phyloP scores from a whole-genome alignment of 2,329 filamentous ascomycete genomes.

The Sarocladiaceae sp. region DNA sequence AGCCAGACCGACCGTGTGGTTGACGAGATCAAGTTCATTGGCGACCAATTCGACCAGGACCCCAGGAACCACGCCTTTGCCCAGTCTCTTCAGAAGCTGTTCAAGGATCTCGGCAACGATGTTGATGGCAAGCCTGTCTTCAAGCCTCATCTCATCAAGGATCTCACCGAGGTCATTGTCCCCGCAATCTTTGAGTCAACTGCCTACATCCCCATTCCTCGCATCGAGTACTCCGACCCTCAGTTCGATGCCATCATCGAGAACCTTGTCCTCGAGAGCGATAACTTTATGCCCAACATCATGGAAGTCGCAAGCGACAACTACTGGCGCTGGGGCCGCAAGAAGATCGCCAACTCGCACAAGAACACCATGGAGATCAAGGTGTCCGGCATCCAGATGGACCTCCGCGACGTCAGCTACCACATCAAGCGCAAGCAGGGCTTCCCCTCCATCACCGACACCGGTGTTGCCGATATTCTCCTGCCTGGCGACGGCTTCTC shows the following conservation, averaged over 20 bases:
- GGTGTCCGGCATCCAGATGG: constrained; percentile 87
- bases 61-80: constrained; percentile 80
- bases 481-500: constrained; percentile 83
- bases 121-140: constrained; percentile 79
- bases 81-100: constrained; percentile 73
- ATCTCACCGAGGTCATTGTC: constrained; percentile 81
- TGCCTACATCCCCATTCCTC: constrained; percentile 86
- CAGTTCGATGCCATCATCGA: constrained; percentile 86
- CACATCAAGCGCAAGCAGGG: constrained; percentile 94
- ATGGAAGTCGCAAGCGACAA: constrained; percentile 88
- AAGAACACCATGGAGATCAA: constrained; percentile 80
- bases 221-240: constrained; percentile 86
- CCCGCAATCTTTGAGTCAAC: constrained; percentile 78
- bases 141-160: constrained; percentile 90
- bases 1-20: constrained; percentile 79
- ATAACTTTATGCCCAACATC: constrained; percentile 94
- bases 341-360: constrained; percentile 75
- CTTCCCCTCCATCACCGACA: constrained; percentile 83
- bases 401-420: constrained; percentile 86
- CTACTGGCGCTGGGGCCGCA: constrained; percentile 92
- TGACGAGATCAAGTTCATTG: constrained; percentile 88
- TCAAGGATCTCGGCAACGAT: constrained; percentile 83
- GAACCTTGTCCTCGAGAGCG: constrained; percentile 91
- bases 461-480: constrained; percentile 82
- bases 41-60: constrained; percentile 84